phyloP scores from a whole-genome alignment of 1,139 yeast genomes.

The Petasospora fabianii region DNA sequence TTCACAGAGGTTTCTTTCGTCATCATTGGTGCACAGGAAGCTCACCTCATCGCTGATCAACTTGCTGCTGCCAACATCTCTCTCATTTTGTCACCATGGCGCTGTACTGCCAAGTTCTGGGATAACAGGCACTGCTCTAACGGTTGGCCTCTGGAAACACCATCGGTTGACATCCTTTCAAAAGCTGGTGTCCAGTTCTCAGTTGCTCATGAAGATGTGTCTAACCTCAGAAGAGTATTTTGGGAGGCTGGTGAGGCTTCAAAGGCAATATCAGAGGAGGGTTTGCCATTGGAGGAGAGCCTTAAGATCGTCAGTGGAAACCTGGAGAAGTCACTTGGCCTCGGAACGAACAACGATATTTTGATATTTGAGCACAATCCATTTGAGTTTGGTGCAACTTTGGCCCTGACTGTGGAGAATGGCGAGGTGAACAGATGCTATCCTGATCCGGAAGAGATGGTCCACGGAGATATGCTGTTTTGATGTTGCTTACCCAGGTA shows the following conservation, averaged over 20 bases:
- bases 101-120: slow-evolving; percentile 11
- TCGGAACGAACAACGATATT: slow-evolving; percentile 1
- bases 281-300: slow-evolving; percentile 1
- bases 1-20: slow-evolving; percentile 4
- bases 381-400: slow-evolving; percentile 6
- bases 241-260: slow-evolving; percentile 8
- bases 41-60: slow-evolving; percentile 5
- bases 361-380: slow-evolving; percentile 9
- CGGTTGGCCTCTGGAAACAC: slow-evolving; percentile 8
- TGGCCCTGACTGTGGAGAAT: slow-evolving; percentile 4
- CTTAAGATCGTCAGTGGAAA: slow-evolving; percentile 1
- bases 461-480: slow-evolving; percentile 6
- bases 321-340: slow-evolving; percentile 1
- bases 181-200: slow-evolving; percentile 8
- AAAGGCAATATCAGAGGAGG: slow-evolving; percentile 1
- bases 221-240: slow-evolving; percentile 5
- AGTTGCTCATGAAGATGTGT: slow-evolving; percentile 5
- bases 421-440: slow-evolving; percentile 2
- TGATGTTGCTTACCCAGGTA: too few species aligned
- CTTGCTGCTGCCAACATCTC: slow-evolving; percentile 3
- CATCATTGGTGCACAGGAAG: slow-evolving; percentile 9
- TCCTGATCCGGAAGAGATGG: slow-evolving; percentile 9
- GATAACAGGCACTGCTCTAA: slow-evolving; percentile 9
- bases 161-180: slow-evolving; percentile 7
- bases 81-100: slow-evolving; percentile 7